Evolutionary conservation across 164 flowering plant species (phyloP).

Genomic region (Echeveria elegans): DNA sequence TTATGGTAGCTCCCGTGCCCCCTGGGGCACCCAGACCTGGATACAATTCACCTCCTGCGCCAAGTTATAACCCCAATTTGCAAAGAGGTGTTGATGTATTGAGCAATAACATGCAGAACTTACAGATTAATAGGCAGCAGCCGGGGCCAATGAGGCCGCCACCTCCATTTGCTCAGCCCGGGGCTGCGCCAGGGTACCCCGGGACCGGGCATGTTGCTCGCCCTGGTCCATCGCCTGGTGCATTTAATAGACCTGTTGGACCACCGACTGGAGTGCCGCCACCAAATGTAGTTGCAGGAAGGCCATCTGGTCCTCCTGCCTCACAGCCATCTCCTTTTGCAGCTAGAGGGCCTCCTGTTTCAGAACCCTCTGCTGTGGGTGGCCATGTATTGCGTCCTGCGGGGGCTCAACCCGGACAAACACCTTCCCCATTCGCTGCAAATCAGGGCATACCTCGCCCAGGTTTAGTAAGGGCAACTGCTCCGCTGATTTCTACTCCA

Average conservation of each 20-base stretch:
- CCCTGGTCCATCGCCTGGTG: conserved; percentile 27
- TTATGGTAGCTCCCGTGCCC: conserved; percentile 63
- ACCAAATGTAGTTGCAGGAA: conserved; percentile 28
- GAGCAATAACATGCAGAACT: conserved; percentile 52
- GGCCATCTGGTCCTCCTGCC: conserved; percentile 45
- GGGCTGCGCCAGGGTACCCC: conserved; percentile 24
- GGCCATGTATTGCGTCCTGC: conserved; percentile 10
- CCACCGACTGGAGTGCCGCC: conserved; percentile 26
- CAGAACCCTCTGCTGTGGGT: conserved; percentile 16
- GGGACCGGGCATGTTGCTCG: conserved; percentile 21
- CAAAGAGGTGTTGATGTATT: conserved; percentile 34
- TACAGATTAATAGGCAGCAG: conserved; percentile 45
- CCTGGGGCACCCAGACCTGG: conserved; percentile 62
- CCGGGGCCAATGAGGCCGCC: conserved; percentile 37
- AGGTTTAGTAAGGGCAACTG: not conserved
- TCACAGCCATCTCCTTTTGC: conserved; percentile 40
- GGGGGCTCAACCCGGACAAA: conserved; percentile 5
- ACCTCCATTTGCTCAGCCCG: conserved; percentile 30
- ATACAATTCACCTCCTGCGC: conserved; percentile 26
- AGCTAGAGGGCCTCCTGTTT: conserved; percentile 35
- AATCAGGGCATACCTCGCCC: conserved; percentile 30
- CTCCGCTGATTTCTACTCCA: not conserved
- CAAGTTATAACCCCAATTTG: conserved; percentile 46
- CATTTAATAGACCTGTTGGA: conserved; percentile 19
- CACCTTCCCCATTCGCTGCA: conserved; percentile 21